These are phyloP conservation scores for Micromonas pusilla DNA, from an alignment of 139 green algal species.

Conservation along the genomic window DNA sequence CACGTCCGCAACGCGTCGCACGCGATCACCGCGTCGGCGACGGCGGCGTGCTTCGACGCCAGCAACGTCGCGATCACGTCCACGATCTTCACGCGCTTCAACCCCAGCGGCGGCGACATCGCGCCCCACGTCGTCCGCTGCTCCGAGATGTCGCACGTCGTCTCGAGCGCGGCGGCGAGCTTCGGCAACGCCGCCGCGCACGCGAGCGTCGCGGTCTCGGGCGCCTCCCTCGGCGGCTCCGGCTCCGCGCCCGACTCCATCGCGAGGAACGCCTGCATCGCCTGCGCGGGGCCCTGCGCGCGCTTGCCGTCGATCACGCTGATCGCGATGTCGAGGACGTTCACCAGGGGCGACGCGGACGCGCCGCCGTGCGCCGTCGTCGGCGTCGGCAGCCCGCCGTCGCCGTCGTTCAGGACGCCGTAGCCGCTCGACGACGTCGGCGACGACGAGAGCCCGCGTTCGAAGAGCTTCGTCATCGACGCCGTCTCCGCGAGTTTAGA, in stretches of 20 bases:
- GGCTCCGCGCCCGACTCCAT: neutral
- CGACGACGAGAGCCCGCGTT: neutral
- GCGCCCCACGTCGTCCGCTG: conserved; percentile 40
- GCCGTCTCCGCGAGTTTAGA: conserved; percentile 35
- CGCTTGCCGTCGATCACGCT: conserved; percentile 36
- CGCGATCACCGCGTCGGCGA: neutral
- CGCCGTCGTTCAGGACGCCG: neutral
- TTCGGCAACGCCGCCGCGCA: neutral
- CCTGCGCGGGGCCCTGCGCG: neutral
- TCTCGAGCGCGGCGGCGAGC: conserved; percentile 25
- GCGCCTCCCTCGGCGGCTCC: conserved; percentile 28
- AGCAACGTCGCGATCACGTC: neutral
- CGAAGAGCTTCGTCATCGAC: neutral
- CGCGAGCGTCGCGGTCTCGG: neutral
- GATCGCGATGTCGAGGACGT: conserved; percentile 40
- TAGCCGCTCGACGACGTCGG: neutral
- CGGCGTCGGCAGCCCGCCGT: neutral
- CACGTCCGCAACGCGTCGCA: neutral
- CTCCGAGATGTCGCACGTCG: conserved; percentile 24
- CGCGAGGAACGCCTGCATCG: neutral
- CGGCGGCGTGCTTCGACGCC: neutral
- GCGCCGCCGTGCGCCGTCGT: conserved; percentile 20
- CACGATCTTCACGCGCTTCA: conserved; percentile 38
- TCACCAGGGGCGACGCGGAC: conserved; percentile 26
- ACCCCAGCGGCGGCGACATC: conserved; percentile 39